These are phyloP conservation scores for Phytophthora tentaculata DNA, from an alignment of 352 stramenopile species.

Conservation along the genomic window DNA sequence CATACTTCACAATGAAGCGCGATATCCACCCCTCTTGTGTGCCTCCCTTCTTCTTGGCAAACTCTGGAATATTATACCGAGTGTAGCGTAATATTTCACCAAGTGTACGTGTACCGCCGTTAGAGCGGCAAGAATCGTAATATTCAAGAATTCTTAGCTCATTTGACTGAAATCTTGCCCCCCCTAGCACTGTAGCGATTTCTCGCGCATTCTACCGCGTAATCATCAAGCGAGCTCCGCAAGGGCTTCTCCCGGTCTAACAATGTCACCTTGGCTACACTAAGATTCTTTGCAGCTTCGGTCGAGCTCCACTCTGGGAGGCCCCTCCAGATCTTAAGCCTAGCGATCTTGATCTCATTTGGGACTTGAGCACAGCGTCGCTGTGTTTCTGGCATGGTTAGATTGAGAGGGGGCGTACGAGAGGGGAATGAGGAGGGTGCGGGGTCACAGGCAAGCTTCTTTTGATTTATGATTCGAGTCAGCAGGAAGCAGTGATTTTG, in stretches of 20 bases:
- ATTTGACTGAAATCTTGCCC: background rate
- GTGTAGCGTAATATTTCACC: background rate
- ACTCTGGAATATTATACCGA: background rate
- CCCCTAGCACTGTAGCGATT: background rate
- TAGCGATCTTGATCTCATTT: background rate
- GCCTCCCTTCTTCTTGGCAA: background rate
- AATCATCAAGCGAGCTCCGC: background rate
- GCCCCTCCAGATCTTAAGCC: background rate
- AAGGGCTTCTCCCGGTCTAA: background rate
- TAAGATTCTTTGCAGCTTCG: background rate
- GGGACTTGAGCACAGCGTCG: background rate
- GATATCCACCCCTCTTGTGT: background rate
- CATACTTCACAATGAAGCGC: background rate
- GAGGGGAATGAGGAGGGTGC: too few species aligned
- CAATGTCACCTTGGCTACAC: background rate
- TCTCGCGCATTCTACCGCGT: background rate
- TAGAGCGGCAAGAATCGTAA: background rate
- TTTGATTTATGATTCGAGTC: too few species aligned
- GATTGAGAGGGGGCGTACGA: too few species aligned
- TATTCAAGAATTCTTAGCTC: background rate
- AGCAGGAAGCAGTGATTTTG: too few species aligned
- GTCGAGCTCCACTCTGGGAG: background rate
- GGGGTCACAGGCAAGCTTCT: too few species aligned
- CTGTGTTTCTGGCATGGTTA: background rate
- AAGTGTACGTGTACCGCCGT: background rate